Evolutionary conservation across 2,329 filamentous ascomycete genomes (phyloP).

Genomic region (Cladosporium colombiae): DNA sequence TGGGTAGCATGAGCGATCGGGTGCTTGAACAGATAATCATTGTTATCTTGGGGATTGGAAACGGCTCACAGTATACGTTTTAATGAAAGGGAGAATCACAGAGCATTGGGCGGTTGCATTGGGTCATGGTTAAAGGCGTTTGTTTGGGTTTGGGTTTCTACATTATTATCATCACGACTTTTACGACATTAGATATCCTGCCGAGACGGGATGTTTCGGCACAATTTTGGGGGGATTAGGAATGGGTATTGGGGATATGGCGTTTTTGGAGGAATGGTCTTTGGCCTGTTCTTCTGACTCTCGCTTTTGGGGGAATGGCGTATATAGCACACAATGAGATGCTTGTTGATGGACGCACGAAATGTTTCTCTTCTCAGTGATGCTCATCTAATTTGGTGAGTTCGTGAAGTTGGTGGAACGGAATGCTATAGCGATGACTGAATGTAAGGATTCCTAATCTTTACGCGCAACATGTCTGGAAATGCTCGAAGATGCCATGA

Average conservation of each 20-base stretch:
- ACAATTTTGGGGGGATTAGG: neutral
- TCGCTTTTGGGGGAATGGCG: neutral
- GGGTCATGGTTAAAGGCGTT: slow-evolving; percentile 4
- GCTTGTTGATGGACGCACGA: neutral
- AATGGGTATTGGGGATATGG: neutral
- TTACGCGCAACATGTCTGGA: neutral
- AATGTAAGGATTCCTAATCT: neutral
- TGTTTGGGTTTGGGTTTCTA: neutral
- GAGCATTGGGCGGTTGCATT: neutral
- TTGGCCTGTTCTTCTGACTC: neutral
- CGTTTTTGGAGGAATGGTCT: neutral
- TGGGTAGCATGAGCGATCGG: slow-evolving; percentile 1
- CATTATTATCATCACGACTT: slow-evolving; percentile 6
- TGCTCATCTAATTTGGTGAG: too few species aligned
- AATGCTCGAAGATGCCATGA: neutral
- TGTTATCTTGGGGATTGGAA: neutral
- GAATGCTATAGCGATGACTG: neutral
- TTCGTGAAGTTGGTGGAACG: neutral
- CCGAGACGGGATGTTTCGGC: neutral
- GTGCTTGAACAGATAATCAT: neutral
- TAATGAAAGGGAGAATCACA: neutral
- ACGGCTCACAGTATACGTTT: slow-evolving; percentile 20
- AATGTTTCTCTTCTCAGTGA: neutral
- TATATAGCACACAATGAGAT: slow-evolving; percentile 1
- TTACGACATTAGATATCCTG: slow-evolving; percentile 11